Base-by-base conservation (phyloP, 352 stramenopile species). In the Globisporangium carolinianum region DNA sequence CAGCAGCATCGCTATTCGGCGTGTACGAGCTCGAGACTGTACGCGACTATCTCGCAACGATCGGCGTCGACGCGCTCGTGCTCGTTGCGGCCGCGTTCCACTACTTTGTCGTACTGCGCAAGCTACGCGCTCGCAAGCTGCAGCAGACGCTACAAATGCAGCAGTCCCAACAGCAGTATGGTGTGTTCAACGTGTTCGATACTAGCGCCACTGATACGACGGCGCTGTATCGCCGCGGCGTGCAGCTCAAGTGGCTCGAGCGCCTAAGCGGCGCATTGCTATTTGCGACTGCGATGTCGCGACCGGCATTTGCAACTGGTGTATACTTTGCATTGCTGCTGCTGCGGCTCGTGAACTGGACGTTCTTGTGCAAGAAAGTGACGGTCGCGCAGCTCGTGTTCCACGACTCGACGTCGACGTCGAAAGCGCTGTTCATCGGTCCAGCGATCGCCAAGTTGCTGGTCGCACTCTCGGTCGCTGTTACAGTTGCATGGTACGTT, bases 281-380 rank as follows among this genome's bases (percentile, higher is more conserved):
- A 4, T 78, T 92, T 47, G 53, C 86, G 45, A 84, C 80, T 10
- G 68, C 78, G 0, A 71, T 90, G 36, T 67, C 76, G 8, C 69
- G 90, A 4, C 81, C 82, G 4, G 75, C 79, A 1, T 72, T 79
- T 15, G 78, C 73, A 0, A 76, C 81, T 0, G 78, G 66, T 0
- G 43, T 80, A 11, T 76, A 87, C 45, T 95, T 89, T 47, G 6
- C 91, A 7, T 55, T 88, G 11, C 37, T 90, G 18, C 36, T 93
- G 6, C 51, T 67, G 12, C 64, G 80, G 3, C 67, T 95, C 24
- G 55, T 87, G n/a, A 66, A 68, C 35, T 93, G 83, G 72, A 91
- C 83, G 11, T 73, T 88, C 38, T 81, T 75, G 47, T 69, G 78
- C 0, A 76, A 83, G 55, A 70, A 75, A 41, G 72, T 93, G 54